These are phyloP conservation scores for Furcasterigmium sp. DNA, from an alignment of 2,329 filamentous ascomycete genomes.

Conservation along the genomic window DNA sequence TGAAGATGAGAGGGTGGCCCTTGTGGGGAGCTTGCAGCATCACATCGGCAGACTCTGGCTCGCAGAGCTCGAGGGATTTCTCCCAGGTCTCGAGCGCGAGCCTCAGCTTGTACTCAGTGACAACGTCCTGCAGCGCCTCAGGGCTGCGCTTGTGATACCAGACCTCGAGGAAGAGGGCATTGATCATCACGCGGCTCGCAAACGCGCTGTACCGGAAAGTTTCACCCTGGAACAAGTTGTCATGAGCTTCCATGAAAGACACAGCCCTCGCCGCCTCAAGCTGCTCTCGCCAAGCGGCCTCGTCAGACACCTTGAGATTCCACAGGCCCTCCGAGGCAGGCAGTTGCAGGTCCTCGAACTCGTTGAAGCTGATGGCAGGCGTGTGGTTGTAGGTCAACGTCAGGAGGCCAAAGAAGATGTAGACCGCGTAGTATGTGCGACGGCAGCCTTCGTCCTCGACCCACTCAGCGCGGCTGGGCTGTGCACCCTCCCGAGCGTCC, in stretches of 20 bases:
- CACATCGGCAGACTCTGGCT: slow-evolving; percentile 83
- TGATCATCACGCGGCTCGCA: slow-evolving; percentile 97
- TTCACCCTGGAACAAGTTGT: slow-evolving; percentile 92
- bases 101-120: slow-evolving; percentile 95
- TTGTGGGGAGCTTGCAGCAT: slow-evolving; percentile 92
- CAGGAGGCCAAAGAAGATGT: slow-evolving; percentile 95
- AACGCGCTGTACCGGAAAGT: slow-evolving; percentile 90
- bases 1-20: slow-evolving; percentile 94
- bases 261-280: slow-evolving; percentile 66
- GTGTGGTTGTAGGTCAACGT: slow-evolving; percentile 98
- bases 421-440: slow-evolving; percentile 95
- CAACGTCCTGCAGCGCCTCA: slow-evolving; percentile 94
- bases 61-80: slow-evolving; percentile 88
- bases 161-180: slow-evolving; percentile 93
- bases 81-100: slow-evolving; percentile 98
- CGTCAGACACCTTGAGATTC: slow-evolving; percentile 78
- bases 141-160: slow-evolving; percentile 99
- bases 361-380: slow-evolving; percentile 95
- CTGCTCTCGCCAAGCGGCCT: slow-evolving; percentile 77
- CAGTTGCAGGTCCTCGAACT: slow-evolving; percentile 88
- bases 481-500: slow-evolving; percentile 73
- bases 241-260: slow-evolving; percentile 90
- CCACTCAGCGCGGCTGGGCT: slow-evolving; percentile 83
- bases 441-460: slow-evolving; percentile 94
- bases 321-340: slow-evolving; percentile 92